These are phyloP conservation scores for Talaromyces wortmannii DNA, from an alignment of 495 filamentous ascomycete species.

Conservation along the genomic window DNA sequence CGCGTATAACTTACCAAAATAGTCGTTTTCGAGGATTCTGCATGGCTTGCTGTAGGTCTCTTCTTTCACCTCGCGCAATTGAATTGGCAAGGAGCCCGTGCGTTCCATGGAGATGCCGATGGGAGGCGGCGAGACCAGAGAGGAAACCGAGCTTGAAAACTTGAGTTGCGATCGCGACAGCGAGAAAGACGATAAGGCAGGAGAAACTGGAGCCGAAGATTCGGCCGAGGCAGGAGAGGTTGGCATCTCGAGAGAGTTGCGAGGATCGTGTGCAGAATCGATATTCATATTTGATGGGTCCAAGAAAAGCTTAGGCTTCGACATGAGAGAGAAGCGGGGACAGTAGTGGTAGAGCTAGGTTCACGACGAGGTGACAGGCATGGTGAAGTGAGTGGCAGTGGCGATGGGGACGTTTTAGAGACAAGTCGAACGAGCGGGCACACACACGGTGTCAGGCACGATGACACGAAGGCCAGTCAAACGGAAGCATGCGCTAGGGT, in stretches of 20 bases:
- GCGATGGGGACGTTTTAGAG: too few species aligned
- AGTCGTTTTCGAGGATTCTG: constrained; percentile 34
- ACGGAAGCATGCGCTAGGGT: neutral
- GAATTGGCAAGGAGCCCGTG: constrained; percentile 28
- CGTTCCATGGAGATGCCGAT: constrained; percentile 46
- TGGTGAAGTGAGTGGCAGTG: too few species aligned
- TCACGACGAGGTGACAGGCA: too few species aligned
- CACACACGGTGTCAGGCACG: too few species aligned
- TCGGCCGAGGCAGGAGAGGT: constrained; percentile 6
- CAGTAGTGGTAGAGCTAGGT: too few species aligned
- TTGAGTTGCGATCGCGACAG: constrained; percentile 13
- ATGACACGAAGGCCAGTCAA: too few species aligned
- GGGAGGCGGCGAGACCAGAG: constrained; percentile 46
- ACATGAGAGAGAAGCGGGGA: neutral
- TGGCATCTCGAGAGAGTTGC: neutral
- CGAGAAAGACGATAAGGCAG: constrained; percentile 36
- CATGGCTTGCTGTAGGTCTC: constrained; percentile 37
- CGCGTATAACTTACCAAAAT: constrained; percentile 29
- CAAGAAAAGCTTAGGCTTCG: neutral
- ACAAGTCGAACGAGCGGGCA: too few species aligned
- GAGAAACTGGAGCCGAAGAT: constrained; percentile 37
- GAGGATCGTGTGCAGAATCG: neutral
- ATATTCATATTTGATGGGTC: neutral
- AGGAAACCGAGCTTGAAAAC: constrained; percentile 54
- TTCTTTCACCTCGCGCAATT: constrained; percentile 47